Evolutionary conservation across 306 rosid genomes (phyloP), one percentile per base, ranked within the genome.

Genomic region (Lathyrus aphaca): DNA sequence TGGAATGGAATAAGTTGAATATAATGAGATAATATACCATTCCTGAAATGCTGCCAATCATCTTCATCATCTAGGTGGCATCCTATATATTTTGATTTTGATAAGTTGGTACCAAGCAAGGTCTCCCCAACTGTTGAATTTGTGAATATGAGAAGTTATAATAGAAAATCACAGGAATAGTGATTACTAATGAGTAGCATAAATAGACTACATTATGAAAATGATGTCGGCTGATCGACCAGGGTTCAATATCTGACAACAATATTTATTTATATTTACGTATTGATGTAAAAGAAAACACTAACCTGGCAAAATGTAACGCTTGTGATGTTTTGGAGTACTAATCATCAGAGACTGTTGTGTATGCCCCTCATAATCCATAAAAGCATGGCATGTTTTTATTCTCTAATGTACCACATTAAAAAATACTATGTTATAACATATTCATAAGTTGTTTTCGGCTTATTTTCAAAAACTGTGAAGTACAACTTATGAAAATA

Each of bases 251-350:
- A 23, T 21, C 2, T 21, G 2, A 21, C 23, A 2, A 21, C 23
- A 21, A 21, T 21, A 21, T 23, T 23, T 23, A 23, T 23, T 23
- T 23, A 23, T 23, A 23, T 23, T 23, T 23, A 23, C 3, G 25
- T 23, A 23, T 23, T 23, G 25, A 23, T 1, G 25, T 23, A 23
- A 23, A 2, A 23, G 3, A 23, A 23, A 23, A 2, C 3, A 77
- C 76, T 85, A 82, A 76, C 99, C 99, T 82, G 97, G 99, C 77
- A 95, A 79, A 63, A 89, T 82, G 82, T 89, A 95, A 7, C 89
- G 95, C 78, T 95, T 95, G 61, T 82, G 91, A 81, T 89, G 86
- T 82, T 83, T 95, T 0, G 99, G 99, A 60, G 99, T 89, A 61
- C 74, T 79, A 58, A 95, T 91, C 74, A 85, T 83, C 49, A 81